phyloP scores from a whole-genome alignment of 257 asterid species.

The Asclepias syriaca region DNA sequence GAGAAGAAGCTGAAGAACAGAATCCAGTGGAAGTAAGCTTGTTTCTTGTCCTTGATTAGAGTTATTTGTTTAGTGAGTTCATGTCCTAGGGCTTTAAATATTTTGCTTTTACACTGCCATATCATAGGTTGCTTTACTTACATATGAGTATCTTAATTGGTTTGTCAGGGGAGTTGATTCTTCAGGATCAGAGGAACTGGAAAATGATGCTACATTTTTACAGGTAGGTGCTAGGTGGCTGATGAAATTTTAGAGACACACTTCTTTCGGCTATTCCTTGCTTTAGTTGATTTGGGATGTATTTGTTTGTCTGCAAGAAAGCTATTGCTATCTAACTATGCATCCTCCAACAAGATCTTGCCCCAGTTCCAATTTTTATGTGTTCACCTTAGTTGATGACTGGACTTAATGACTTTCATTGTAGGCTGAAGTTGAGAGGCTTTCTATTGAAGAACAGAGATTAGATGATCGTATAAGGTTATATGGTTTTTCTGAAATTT shows the following conservation, averaged over 20 bases:
- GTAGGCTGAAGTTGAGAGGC: conserved; percentile 83
- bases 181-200: conserved; percentile 67
- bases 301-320: neutral
- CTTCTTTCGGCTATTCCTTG: neutral
- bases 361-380: conserved; percentile 7
- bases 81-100: neutral
- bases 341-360: neutral
- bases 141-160: conserved; percentile 8
- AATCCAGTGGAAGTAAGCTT: conserved; percentile 50
- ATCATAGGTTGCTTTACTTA: neutral
- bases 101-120: neutral
- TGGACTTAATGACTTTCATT: conserved; percentile 23
- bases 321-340: neutral
- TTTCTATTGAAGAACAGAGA: conserved; percentile 64
- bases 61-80: neutral
- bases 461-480: conserved; percentile 76
- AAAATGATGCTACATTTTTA: conserved; percentile 63
- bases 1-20: conserved; percentile 91
- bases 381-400: conserved; percentile 16
- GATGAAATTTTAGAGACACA: neutral
- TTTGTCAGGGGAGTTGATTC: conserved; percentile 56
- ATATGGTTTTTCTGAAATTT: conserved; percentile 18
- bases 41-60: neutral
- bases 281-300: neutral
- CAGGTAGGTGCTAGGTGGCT: conserved; percentile 41